Percentiles rank a stretch among this genome's conserved stretches.
Conservation (phyloP, 2,329 filamentous ascomycete genomes). For the Apiospora saccharicola region DNA sequence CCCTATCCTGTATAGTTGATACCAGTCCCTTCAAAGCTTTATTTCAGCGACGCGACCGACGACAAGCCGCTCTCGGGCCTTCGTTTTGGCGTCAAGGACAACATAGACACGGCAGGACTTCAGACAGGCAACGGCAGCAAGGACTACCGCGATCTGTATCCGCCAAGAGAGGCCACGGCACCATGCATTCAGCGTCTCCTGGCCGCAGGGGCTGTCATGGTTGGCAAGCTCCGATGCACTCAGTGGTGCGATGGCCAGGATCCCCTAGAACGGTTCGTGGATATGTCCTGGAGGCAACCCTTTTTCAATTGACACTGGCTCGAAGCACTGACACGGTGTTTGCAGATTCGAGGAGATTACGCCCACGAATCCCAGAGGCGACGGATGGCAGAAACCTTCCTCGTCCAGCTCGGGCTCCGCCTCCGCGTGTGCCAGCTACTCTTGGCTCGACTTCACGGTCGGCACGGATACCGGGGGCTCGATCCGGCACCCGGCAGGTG, state of each 20-base stretch:
- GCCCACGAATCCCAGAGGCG: slow-evolving; percentile 33
- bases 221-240: slow-evolving; percentile 33
- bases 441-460: slow-evolving; percentile 34
- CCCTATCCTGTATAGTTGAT: slow-evolving; percentile 24
- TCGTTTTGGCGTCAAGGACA: slow-evolving; percentile 34
- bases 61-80: slow-evolving; percentile 28
- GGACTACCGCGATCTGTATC: slow-evolving; percentile 29
- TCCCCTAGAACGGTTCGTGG: slow-evolving; percentile 30
- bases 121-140: slow-evolving; percentile 32
- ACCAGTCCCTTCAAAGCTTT: slow-evolving; percentile 32
- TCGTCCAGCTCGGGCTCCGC: slow-evolving; percentile 33
- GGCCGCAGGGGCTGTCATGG: slow-evolving; percentile 33
- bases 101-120: slow-evolving; percentile 31
- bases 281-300: background rate
- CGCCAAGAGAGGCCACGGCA: slow-evolving; percentile 24
- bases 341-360: slow-evolving; percentile 31
- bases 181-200: slow-evolving; percentile 29
- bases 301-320: background rate
- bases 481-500: slow-evolving; percentile 32
- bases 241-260: slow-evolving; percentile 34
- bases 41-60: background rate
- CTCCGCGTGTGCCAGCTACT: slow-evolving; percentile 30
- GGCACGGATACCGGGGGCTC: slow-evolving; percentile 35
- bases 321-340: background rate
- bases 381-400: slow-evolving; percentile 32